A percentile compares a stretch with the other conserved stretches of the same genome.
Conservation (phyloP, 1,284 basidiomycete genomes). For the Irpex sp. region DNA sequence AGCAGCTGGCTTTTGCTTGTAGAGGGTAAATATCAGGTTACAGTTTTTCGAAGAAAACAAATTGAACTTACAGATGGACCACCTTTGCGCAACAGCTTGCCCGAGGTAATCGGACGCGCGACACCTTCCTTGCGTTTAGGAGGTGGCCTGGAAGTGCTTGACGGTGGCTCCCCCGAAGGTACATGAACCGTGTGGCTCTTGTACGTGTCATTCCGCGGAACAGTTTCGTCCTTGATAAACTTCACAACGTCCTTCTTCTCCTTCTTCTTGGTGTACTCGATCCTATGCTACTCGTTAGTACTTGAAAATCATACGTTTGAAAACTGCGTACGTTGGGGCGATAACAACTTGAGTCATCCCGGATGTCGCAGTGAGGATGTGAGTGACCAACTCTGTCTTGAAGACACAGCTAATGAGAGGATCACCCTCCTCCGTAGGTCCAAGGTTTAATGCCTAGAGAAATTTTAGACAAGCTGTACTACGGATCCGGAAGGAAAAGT, state of each 20-base stretch:
- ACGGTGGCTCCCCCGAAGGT: conserved; percentile 82
- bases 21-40: not conserved
- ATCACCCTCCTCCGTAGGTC: conserved; percentile 88
- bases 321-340: conserved; percentile 63
- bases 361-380: conserved; percentile 80
- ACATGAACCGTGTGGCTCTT: conserved; percentile 94
- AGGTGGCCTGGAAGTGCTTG: conserved; percentile 78
- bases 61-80: conserved; percentile 55
- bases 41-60: not conserved
- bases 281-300: conserved; percentile 37
- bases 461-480: not conserved
- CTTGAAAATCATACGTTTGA: not conserved
- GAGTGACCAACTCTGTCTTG: conserved; percentile 93
- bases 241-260: conserved; percentile 91
- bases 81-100: conserved; percentile 77
- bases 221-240: conserved; percentile 86
- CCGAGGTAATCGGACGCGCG: conserved; percentile 80
- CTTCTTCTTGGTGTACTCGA: conserved; percentile 95
- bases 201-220: conserved; percentile 83
- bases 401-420: conserved; percentile 89
- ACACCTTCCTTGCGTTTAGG: conserved; percentile 86
- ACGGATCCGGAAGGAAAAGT: not conserved
- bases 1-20: conserved; percentile 30
- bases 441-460: conserved; percentile 66
- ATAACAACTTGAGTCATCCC: conserved; percentile 76